A percentile compares a stretch with the other conserved stretches of the same genome.
phyloP scores from a whole-genome alignment of 1,139 yeast species.

The Torulaspora pretoriensis region DNA sequence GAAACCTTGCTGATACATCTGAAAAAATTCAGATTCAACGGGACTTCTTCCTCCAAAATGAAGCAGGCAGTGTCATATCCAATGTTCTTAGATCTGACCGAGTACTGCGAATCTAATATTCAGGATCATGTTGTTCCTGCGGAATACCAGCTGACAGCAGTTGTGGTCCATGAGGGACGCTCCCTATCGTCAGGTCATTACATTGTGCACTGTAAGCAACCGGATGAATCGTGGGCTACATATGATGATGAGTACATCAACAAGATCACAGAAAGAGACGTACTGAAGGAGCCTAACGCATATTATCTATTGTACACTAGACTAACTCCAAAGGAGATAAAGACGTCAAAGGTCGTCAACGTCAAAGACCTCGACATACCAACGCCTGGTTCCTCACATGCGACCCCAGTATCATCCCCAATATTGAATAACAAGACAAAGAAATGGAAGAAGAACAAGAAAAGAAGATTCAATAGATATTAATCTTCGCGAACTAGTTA shows the following conservation, averaged over 20 bases:
- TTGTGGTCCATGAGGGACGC: constrained; percentile 91
- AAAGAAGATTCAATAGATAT: constrained; percentile 28
- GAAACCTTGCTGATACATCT: constrained; percentile 83
- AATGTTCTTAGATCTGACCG: constrained; percentile 65
- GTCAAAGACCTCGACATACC: constrained; percentile 19
- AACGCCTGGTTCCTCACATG: constrained; percentile 9
- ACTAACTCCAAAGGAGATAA: constrained; percentile 48
- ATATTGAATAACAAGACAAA: constrained; percentile 14
- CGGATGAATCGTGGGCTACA: constrained; percentile 87
- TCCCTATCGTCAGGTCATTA: constrained; percentile 92
- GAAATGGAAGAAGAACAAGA: constrained; percentile 29
- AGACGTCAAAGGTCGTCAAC: constrained; percentile 11
- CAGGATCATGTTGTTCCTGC: constrained; percentile 42
- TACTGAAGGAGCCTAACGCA: constrained; percentile 79
- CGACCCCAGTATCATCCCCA: constrained; percentile 14
- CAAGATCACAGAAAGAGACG: constrained; percentile 65
- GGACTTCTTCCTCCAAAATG: constrained; percentile 71
- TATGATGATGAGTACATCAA: constrained; percentile 91
- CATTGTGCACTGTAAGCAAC: constrained; percentile 84
- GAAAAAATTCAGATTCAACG: constrained; percentile 86
- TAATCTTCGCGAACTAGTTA: constrained; percentile 6
- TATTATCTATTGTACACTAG: constrained; percentile 82
- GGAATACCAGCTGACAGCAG: constrained; percentile 72
- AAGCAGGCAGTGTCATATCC: constrained; percentile 84
- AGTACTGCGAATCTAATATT: constrained; percentile 39